phyloP scores from a whole-genome alignment of 2,329 filamentous ascomycete species.

The Alternaria angustiovoidea region DNA sequence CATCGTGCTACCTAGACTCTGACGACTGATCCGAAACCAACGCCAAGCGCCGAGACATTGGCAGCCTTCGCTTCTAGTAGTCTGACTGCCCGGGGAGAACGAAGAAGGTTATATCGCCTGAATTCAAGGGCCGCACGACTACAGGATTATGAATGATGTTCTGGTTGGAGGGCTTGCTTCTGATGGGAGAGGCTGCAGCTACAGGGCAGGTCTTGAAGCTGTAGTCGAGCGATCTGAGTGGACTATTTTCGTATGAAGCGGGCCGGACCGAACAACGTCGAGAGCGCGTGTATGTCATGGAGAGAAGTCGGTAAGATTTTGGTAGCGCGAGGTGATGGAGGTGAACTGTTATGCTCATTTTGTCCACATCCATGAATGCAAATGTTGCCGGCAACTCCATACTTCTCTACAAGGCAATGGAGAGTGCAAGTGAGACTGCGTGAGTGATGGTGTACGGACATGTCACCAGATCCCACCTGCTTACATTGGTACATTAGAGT shows the following conservation, averaged over 20 bases:
- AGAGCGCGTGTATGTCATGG: neutral
- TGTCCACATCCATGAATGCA: neutral
- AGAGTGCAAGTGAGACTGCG: neutral
- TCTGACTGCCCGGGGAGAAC: neutral
- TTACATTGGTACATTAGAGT: neutral
- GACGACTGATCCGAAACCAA: neutral
- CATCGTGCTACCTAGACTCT: neutral
- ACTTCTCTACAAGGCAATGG: neutral
- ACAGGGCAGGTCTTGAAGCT: neutral
- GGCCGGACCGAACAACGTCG: neutral
- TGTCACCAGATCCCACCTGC: neutral
- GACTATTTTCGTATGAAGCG: neutral
- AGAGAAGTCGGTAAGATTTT: neutral
- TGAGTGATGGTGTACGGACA: neutral
- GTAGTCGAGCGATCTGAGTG: neutral
- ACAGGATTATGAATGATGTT: neutral
- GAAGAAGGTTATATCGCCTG: neutral
- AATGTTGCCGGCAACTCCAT: neutral
- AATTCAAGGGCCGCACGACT: neutral
- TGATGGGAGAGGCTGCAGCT: neutral
- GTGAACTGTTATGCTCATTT: neutral
- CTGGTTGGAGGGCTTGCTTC: neutral
- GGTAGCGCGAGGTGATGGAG: neutral
- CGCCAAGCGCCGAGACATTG: neutral
- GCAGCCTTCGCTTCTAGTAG: neutral